Base-by-base conservation (phyloP, 441 rosid species). In the Theobroma grandiflorum region DNA sequence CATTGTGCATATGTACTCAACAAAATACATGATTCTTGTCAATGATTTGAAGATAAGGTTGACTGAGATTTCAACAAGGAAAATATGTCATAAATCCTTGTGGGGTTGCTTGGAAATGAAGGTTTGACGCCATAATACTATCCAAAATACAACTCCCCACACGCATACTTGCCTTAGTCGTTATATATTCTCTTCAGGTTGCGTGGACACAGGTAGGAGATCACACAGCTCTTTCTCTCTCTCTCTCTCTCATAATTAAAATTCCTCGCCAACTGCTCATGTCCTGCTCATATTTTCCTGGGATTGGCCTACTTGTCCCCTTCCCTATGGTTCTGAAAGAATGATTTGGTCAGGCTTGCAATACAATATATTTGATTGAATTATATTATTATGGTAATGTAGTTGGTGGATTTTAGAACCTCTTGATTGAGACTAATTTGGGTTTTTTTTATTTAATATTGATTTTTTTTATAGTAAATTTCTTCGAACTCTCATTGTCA, bases 351-450 rank as follows among this genome's bases (percentile, higher is more conserved):
- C 77, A 71, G 16, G 26, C 74, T 53, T 77, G 58, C 26, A 63
- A 38, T 74, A 42, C 42, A 65, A 53, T 71, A 53, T 71, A 37
- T 80, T 40, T 63, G 3, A 37, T 72, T 42, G 59, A 20, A 42
- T 53, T 72, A 50, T 35, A 35, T 72, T 37, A 53, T 55, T 53
- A 55, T 73, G 76, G 76, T 55, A 72, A 80, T 81, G 86, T 16
- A 78, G 84, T 78, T 50, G 84, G 85, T 79, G 76, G 80, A 11
- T 59, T 58, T 78, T 31, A 57, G 47, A 84, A 80, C 69, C 79
- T 82, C 58, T 84, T 7, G 47, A 62, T 71, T 47, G 20, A 11
- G 78, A 62, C 77, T 55, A 43, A 6, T 55, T 70, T 52, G 55
- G 12, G 15, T 10, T 22, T 53, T 78, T 22, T 38, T 58, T 26